Percentiles rank a stretch among this genome's conserved stretches.
phyloP scores from a whole-genome alignment of 2,329 filamentous ascomycete genomes.

The Fusarium metavorans region DNA sequence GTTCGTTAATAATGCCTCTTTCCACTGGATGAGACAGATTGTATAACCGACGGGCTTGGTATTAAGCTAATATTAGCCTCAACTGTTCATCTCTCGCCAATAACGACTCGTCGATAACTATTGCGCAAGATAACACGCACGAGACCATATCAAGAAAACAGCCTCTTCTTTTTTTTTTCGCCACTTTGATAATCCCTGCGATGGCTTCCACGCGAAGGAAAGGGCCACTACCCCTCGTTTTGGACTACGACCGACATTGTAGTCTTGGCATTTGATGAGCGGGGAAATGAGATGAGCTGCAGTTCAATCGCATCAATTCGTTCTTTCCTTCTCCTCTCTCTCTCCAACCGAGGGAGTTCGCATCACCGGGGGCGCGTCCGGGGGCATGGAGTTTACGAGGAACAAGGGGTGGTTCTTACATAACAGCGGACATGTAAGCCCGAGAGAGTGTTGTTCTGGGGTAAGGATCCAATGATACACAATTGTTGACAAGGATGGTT shows the following conservation, averaged over 20 bases:
- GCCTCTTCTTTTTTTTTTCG: background rate
- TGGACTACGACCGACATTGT: conserved; percentile 4
- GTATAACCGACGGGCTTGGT: conserved; percentile 5
- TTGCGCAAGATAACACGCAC: conserved; percentile 17
- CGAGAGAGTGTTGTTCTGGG: background rate
- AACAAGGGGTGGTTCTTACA: background rate
- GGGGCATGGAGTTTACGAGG: background rate
- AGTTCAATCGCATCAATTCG: background rate
- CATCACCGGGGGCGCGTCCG: background rate
- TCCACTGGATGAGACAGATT: background rate
- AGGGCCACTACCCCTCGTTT: conserved; percentile 28
- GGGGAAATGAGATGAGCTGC: background rate
- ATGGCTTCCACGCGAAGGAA: background rate
- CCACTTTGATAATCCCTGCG: background rate
- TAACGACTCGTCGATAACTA: background rate
- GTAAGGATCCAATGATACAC: background rate
- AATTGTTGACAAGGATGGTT: background rate
- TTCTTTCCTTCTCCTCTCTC: background rate
- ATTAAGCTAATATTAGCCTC: background rate
- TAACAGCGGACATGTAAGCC: conserved; percentile 2
- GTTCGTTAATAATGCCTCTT: conserved; percentile 1
- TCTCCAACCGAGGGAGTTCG: conserved; percentile 4
- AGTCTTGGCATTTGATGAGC: conserved; percentile 26
- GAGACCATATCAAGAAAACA: conserved; percentile 30
- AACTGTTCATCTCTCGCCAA: background rate